Evolutionary conservation across 805 yeast genomes (phyloP), one percentile per base, ranked within the genome.

Genomic region (Saccharomycopsis schoenii): DNA sequence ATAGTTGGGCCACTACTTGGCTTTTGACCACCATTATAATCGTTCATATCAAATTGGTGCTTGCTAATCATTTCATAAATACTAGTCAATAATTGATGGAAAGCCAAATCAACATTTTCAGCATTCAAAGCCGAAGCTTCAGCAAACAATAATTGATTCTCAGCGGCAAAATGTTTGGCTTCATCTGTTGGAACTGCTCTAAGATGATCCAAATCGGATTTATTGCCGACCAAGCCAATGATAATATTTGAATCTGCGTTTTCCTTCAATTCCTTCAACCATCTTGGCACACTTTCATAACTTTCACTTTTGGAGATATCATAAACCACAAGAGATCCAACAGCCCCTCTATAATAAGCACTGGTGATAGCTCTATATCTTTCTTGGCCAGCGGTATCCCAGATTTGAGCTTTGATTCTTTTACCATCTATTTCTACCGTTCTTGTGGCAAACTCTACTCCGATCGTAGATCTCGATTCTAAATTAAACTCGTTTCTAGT

Each of bases 381-480:
- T 75, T 93, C 99, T 77, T 93, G 99, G 64, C 99, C 99, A 1
- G 99, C 99, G 42, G 99, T 93, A 74, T 93, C 99, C 99, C 99
- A 93, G 67, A 91, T 86, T 74, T 90, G 96, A 3, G 96, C 93
- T 73, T 89, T 89, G 67, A 89, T 86, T 71, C 89, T 77, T 70
- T 87, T 88, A 52, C 90, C 91, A 66, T 88, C 93, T 64, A 88
- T 85, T 68, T 88, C 93, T 61, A 94, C 84, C 2, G 97, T 92
- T 73, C 97, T 82, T 24, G 98, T 94, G 54, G 98, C 98, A 77
- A 93, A 93, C 74, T 94, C 99, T 58, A 94, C 99, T 56, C 99
- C 99, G 71, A 93, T 93, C 34, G 99, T 93, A 59, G 96, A 88
- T 74, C 94, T 85, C 17, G 94, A 85, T 72, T 94, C 98, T 66